These are phyloP conservation scores for Diutina ranongensis DNA, from an alignment of 1,139 yeast species.

Conservation along the genomic window DNA sequence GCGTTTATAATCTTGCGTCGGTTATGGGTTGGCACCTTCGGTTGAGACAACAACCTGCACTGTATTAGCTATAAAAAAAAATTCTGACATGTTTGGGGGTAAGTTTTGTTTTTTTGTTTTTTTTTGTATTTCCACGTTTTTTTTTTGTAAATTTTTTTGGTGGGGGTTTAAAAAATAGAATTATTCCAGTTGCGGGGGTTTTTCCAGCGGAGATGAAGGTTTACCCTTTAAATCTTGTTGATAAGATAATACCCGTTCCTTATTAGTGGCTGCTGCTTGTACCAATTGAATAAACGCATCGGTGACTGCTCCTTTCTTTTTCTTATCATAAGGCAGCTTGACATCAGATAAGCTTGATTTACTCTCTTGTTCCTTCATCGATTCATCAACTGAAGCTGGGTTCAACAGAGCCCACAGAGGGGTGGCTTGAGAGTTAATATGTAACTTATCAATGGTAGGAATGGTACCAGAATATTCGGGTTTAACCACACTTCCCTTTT, in stretches of 20 bases:
- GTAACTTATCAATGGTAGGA: constrained; percentile 7
- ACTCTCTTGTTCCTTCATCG: constrained; percentile 10
- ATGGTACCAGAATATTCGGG: constrained; percentile 2
- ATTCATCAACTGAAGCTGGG: constrained; percentile 8
- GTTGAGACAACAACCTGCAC: too few relatives aligned
- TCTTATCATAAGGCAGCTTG: constrained; percentile 9
- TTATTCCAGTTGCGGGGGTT: too few relatives aligned
- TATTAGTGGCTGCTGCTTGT: constrained; percentile 55
- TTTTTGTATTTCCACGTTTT: too few relatives aligned
- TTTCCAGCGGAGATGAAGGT: too few relatives aligned
- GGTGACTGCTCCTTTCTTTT: constrained; percentile 12
- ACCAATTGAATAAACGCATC: constrained; percentile 66
- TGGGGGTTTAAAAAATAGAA: too few relatives aligned
- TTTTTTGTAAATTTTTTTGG: too few relatives aligned
- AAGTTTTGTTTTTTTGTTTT: neutral
- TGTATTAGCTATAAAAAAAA: too few relatives aligned
- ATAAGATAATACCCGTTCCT: constrained; percentile 41
- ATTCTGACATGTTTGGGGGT: neutral
- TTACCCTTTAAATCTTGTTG: constrained; percentile 10
- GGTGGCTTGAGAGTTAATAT: constrained; percentile 15
- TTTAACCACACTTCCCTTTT: constrained; percentile 14
- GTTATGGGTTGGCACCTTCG: too few relatives aligned
- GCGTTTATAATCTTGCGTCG: too few relatives aligned
- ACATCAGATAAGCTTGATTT: constrained; percentile 13
- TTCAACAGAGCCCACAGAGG: constrained; percentile 14